These are phyloP conservation scores for Hibiscus syriacus DNA, from an alignment of 345 rosid genomes.

Conservation along the genomic window DNA sequence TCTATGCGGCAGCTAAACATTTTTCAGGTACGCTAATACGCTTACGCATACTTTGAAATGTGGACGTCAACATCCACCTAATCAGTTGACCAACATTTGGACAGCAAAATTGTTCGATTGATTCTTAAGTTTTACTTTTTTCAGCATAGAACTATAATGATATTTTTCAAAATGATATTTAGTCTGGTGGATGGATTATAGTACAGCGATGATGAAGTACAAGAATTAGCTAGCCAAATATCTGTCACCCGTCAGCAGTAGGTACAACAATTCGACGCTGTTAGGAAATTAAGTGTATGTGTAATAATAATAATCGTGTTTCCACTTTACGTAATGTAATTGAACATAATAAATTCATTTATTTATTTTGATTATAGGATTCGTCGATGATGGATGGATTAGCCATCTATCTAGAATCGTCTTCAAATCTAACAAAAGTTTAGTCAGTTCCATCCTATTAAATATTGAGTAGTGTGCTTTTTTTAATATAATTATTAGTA, in stretches of 20 bases:
- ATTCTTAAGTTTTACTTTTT: background rate
- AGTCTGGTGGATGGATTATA: too few relatives aligned
- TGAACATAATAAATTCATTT: too few relatives aligned
- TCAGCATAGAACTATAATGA: too few relatives aligned
- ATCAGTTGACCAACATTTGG: conserved; percentile 10
- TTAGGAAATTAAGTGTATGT: background rate
- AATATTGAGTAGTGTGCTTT: too few relatives aligned
- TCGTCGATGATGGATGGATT: too few relatives aligned
- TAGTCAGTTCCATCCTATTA: too few relatives aligned
- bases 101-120: background rate
- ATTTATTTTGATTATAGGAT: too few relatives aligned
- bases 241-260: background rate
- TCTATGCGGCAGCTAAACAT: conserved; percentile 3
- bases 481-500: too few relatives aligned
- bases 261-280: background rate
- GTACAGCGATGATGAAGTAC: too few relatives aligned
- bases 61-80: conserved; percentile 17
- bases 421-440: too few relatives aligned
- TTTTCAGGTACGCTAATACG: background rate
- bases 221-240: background rate
- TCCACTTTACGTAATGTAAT: background rate
- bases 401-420: too few relatives aligned
- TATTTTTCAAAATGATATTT: too few relatives aligned
- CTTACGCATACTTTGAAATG: background rate
- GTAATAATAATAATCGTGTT: background rate